phyloP scores from a whole-genome alignment of 2,329 filamentous ascomycete species.

The Cladosporium oxysporum region DNA sequence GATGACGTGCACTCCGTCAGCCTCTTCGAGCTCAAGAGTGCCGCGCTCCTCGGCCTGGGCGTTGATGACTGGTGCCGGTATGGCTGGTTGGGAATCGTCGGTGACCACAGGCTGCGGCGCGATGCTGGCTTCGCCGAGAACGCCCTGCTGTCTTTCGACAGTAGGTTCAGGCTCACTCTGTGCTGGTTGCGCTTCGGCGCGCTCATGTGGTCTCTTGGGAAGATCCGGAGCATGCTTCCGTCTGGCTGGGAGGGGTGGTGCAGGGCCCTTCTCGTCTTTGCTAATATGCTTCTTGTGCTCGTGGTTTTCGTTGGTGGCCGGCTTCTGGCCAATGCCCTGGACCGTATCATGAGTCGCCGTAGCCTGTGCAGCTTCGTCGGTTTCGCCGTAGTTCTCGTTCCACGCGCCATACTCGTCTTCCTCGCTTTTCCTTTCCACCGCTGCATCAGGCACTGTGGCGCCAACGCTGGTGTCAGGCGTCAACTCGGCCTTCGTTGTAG shows the following conservation, averaged over 20 bases:
- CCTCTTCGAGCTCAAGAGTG: constrained; percentile 16
- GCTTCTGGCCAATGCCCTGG: background rate
- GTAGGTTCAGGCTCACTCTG: background rate
- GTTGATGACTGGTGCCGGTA: constrained; percentile 5
- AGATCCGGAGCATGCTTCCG: constrained; percentile 7
- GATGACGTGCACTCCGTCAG: constrained; percentile 14
- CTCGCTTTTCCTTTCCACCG: background rate
- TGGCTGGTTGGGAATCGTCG: background rate
- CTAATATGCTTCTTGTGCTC: background rate
- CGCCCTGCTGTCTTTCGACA: background rate
- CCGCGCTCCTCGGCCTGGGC: constrained; percentile 16
- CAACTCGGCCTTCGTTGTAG: background rate
- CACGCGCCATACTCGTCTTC: constrained; percentile 32
- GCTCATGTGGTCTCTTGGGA: background rate
- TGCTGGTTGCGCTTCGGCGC: background rate
- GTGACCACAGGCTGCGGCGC: background rate
- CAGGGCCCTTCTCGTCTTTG: background rate
- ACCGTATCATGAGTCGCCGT: background rate
- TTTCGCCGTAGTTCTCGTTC: constrained; percentile 26
- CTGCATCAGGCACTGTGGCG: background rate
- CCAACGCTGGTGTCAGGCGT: background rate
- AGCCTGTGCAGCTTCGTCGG: background rate
- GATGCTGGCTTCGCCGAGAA: background rate
- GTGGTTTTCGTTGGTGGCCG: background rate
- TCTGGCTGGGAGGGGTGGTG: constrained; percentile 19